Percentiles rank a stretch among this genome's conserved stretches.
These are phyloP conservation scores for Morella rubra DNA, from an alignment of 306 rosid genomes.

Conservation along the genomic window DNA sequence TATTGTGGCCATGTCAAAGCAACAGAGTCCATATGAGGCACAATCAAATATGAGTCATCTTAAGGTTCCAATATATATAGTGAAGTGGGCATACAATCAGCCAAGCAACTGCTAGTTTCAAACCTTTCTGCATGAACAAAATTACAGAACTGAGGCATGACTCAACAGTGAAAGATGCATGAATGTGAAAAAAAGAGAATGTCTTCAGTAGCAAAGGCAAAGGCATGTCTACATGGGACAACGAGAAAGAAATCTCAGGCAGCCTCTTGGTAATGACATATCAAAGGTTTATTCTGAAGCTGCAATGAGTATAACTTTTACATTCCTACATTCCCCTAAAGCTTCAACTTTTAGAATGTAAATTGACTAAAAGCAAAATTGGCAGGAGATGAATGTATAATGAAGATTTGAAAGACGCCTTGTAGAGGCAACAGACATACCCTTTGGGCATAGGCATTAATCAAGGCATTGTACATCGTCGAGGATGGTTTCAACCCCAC, in stretches of 20 bases:
- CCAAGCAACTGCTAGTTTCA: background rate
- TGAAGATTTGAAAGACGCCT: background rate
- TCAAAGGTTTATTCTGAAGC: no score
- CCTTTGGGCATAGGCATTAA: conserved; percentile 90
- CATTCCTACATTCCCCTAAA: no score
- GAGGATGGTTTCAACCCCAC: conserved; percentile 76
- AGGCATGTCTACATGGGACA: no score
- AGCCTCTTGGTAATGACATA: no score
- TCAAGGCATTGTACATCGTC: conserved; percentile 86
- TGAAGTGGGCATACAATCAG: no score
- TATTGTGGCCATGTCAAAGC: background rate
- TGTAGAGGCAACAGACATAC: conserved; percentile 41
- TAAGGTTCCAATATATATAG: background rate
- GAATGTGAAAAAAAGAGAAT: no score
- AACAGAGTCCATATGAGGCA: background rate
- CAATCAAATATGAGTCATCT: background rate
- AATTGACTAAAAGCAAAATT: background rate
- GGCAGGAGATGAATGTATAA: background rate
- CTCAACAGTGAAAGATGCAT: no score
- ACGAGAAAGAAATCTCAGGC: no score
- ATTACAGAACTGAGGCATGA: no score
- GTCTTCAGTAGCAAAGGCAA: no score
- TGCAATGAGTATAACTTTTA: no score
- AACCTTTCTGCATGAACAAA: background rate
- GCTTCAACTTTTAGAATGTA: background rate